These are phyloP conservation scores for Phytomonas sp. DNA, from an alignment of 208 protist genomes.

Conservation along the genomic window DNA sequence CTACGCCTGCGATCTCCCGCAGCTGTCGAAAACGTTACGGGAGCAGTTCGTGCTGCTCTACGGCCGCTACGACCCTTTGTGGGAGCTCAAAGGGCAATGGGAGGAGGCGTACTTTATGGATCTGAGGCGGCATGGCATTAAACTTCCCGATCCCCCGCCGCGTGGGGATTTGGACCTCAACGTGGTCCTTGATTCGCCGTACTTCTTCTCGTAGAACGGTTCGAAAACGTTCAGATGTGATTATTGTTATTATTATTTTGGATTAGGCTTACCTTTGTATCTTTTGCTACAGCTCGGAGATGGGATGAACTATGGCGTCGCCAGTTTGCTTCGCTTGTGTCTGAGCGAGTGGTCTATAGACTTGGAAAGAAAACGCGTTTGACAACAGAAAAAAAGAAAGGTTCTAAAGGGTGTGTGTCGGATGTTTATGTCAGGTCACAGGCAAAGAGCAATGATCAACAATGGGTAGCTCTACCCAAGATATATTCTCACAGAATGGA, in stretches of 20 bases:
- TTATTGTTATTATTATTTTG: no score
- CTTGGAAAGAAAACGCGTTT: background rate
- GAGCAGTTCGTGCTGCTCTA: constrained; percentile 96
- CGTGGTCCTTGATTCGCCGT: constrained; percentile 80
- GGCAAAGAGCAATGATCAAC: background rate
- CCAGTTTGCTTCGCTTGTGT: background rate
- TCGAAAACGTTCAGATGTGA: no score
- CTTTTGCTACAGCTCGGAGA: no score
- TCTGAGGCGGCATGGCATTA: constrained; percentile 69
- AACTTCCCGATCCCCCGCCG: constrained; percentile 81
- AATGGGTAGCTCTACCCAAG: background rate
- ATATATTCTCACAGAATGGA: background rate
- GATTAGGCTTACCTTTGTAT: no score
- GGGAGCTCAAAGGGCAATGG: constrained; percentile 90
- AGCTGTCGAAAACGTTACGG: constrained; percentile 90
- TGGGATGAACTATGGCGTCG: no score
- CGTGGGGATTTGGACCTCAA: constrained; percentile 81
- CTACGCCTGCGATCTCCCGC: constrained; percentile 91
- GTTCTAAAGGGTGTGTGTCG: background rate
- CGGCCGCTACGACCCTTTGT: constrained; percentile 83
- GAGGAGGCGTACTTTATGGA: constrained; percentile 87
- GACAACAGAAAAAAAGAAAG: background rate
- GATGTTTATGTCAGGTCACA: background rate
- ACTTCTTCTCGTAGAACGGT: constrained; percentile 85
- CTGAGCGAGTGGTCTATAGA: background rate